Base-by-base conservation (phyloP, 208 protist species). In the Trypanosoma caninum region DNA sequence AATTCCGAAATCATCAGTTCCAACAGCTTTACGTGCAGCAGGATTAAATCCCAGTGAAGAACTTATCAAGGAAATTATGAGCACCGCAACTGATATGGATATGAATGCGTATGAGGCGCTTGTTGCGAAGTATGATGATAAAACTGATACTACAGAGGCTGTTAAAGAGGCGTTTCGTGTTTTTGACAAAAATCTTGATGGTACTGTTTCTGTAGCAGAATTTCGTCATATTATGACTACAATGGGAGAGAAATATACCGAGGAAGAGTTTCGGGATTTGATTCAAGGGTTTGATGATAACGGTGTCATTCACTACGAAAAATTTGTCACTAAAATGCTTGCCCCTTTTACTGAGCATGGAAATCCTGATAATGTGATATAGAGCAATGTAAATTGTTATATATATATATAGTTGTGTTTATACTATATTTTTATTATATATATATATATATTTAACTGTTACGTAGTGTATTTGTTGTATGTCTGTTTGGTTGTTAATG, bases 201-300 rank as follows among this genome's bases (percentile, higher is more conserved):
- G 97, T 20, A 97, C 82, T 10, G 96, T 99, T 34, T 95, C 90
- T 14, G 90, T 97, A 30, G 82, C 81, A n/a, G 97, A 99, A 64
- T 94, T 99, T 55, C 85, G 91, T 33, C 93, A 98, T 61, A 96
- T 99, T 38, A 98, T 99, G 91, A 98, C 93, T 1, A 97, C 93
- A 16, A 87, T 99, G 74, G 97, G 97, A 27, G 97, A 99, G 68
- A 98, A 98, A 68, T 94, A 98, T 60, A 85, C 87, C 50, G 94
- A 98, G 40, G 93, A 98, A 34, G 95, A 98, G 51, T 93, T 96
- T 44, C 78, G 85, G 38, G 89, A 96, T 48, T 51, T 98, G 10
- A 95, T 98, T 69, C 80, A 93, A 50, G 90, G 91, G 0, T 96
- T 96, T 59, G 87, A 94, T 13, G 84, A 94, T 8, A 82, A 88